Conservation (phyloP, 495 filamentous ascomycete species). For the Schizothecium vesticola region DNA sequence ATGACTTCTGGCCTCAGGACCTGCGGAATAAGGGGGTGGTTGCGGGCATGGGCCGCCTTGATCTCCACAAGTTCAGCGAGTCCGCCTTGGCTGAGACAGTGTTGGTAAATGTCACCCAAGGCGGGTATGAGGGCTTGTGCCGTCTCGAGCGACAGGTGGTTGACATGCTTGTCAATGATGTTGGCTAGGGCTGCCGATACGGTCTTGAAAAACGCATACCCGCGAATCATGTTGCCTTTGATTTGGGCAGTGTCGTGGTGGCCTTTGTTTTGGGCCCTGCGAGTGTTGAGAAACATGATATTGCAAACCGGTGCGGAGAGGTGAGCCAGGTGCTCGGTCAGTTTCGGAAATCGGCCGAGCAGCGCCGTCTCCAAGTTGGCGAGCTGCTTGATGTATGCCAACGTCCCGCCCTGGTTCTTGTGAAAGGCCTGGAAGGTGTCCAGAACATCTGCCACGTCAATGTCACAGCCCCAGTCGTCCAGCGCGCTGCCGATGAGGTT, state of each 20-base stretch:
- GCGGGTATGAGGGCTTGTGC: constrained; percentile 33
- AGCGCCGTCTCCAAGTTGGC: constrained; percentile 28
- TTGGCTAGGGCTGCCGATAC: constrained; percentile 36
- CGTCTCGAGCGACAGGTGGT: constrained; percentile 38
- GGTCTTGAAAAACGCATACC: constrained; percentile 35
- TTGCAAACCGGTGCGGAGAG: constrained; percentile 30
- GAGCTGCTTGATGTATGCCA: constrained; percentile 22
- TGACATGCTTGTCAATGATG: constrained; percentile 46
- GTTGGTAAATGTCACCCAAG: constrained; percentile 37
- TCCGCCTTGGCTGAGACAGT: constrained; percentile 36
- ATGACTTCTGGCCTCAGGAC: constrained; percentile 44
- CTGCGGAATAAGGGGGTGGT: constrained; percentile 24
- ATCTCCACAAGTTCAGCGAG: constrained; percentile 24
- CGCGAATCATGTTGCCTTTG: constrained; percentile 26
- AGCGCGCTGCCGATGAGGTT: constrained; percentile 18
- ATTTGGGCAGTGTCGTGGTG: constrained; percentile 15
- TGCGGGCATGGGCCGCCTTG: constrained; percentile 28
- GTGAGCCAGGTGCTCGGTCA: constrained; percentile 38
- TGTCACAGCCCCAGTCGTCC: constrained; percentile 25
- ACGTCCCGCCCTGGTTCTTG: constrained; percentile 7
- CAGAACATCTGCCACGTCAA: constrained; percentile 25
- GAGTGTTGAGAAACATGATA: constrained; percentile 27
- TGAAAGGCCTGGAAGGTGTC: constrained; percentile 29
- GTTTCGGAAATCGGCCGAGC: constrained; percentile 35
- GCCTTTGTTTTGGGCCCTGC: constrained; percentile 11